A percentile compares a stretch with the other conserved stretches of the same genome.
These are phyloP conservation scores for Conticribra guillardii DNA, from an alignment of 108 stramenopile genomes.

Conservation along the genomic window DNA sequence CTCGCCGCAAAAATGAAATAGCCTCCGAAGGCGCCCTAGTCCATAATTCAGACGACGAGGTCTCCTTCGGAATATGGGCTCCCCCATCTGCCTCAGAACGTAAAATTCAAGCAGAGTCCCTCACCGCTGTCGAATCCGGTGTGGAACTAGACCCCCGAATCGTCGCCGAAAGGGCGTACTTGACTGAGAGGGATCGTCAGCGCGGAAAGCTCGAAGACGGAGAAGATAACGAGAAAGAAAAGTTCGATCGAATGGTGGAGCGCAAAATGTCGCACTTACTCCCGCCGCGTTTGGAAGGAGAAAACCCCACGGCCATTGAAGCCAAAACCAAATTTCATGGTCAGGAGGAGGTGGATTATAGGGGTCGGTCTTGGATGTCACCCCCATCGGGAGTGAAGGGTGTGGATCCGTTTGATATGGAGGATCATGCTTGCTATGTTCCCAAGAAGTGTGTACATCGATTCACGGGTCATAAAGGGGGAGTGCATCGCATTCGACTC, in stretches of 20 bases:
- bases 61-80: constrained; percentile 83
- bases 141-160: constrained; percentile 59
- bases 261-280: constrained; percentile 94
- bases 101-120: constrained; percentile 52
- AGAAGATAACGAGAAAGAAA: constrained; percentile 52
- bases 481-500: constrained; percentile 95
- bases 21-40: constrained; percentile 66
- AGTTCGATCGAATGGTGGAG: constrained; percentile 83
- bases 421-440: constrained; percentile 92
- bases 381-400: constrained; percentile 81
- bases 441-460: constrained; percentile 94
- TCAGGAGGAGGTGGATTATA: constrained; percentile 87
- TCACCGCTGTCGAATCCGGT: constrained; percentile 63
- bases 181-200: constrained; percentile 73
- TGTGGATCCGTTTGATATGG: constrained; percentile 51
- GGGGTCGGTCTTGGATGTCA: constrained; percentile 92
- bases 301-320: constrained; percentile 70
- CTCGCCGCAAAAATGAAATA: constrained; percentile 30
- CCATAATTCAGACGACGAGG: constrained; percentile 73
- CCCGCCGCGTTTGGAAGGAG: constrained; percentile 85
- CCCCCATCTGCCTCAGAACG: constrained; percentile 75
- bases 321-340: constrained; percentile 91
- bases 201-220: constrained; percentile 59
- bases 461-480: constrained; percentile 93
- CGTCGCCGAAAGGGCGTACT: constrained; percentile 75